phyloP scores from a whole-genome alignment of 2,329 filamentous ascomycete genomes.

The Emericellopsis cladophorae region DNA sequence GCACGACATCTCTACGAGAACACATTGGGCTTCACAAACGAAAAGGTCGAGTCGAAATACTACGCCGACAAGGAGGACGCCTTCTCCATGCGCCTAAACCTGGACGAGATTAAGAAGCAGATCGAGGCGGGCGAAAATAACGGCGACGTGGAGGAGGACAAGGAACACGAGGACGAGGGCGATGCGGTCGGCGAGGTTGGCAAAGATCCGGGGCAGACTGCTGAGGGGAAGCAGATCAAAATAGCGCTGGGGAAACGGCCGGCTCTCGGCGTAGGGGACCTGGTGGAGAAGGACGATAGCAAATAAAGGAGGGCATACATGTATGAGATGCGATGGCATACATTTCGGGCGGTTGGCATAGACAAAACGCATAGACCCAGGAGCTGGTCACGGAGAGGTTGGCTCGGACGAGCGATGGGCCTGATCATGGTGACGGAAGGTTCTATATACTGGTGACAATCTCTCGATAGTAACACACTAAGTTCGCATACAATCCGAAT shows the following conservation, averaged over 20 bases:
- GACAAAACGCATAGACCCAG: too few species aligned
- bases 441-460: too few species aligned
- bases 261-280: conserved; percentile 62
- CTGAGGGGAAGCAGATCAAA: conserved; percentile 55
- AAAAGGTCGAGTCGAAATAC: conserved; percentile 80
- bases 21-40: conserved; percentile 78
- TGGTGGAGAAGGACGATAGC: conserved; percentile 57
- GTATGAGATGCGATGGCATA: neutral
- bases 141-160: conserved; percentile 13
- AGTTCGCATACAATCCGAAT: too few species aligned
- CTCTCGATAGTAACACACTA: too few species aligned
- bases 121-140: conserved; percentile 27
- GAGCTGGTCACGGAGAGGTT: too few species aligned
- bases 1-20: conserved; percentile 87
- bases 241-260: conserved; percentile 63
- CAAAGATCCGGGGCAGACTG: conserved; percentile 25
- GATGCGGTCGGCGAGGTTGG: conserved; percentile 58
- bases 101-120: conserved; percentile 45
- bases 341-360: neutral
- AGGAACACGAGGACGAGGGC: conserved; percentile 49
- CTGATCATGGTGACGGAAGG: too few species aligned
- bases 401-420: too few species aligned
- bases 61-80: conserved; percentile 98
- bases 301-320: neutral
- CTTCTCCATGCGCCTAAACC: conserved; percentile 83